A percentile compares a stretch with the other conserved stretches of the same genome.
phyloP scores from a whole-genome alignment of 257 asterid genomes.

The Gentiana straminea region DNA sequence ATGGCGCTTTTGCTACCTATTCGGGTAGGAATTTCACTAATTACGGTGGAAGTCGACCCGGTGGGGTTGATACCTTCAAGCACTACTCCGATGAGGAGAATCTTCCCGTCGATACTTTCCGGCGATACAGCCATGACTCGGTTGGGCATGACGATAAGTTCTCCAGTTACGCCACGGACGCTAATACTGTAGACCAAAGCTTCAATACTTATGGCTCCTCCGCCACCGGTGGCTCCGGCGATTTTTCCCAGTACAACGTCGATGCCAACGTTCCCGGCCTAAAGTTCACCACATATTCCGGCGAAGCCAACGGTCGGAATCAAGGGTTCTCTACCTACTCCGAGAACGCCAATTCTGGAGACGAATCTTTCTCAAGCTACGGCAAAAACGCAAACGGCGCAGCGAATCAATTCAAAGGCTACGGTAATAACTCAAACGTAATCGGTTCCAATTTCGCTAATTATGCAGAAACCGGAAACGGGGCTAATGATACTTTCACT shows the following conservation, averaged over 20 bases:
- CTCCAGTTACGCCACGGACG: slow-evolving; percentile 7
- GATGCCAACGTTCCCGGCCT: slow-evolving; percentile 38
- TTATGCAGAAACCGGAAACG: slow-evolving; percentile 53
- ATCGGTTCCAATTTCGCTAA: slow-evolving; percentile 52
- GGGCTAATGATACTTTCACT: slow-evolving; percentile 44
- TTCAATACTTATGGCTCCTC: slow-evolving; percentile 11
- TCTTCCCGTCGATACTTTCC: slow-evolving; percentile 7
- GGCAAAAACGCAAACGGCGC: slow-evolving; percentile 71
- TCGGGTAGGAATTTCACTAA: slow-evolving; percentile 9
- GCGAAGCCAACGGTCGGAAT: slow-evolving; percentile 36
- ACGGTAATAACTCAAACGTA: slow-evolving; percentile 53
- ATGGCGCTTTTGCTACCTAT: slow-evolving; percentile 39
- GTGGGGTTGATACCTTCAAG: slow-evolving; percentile 5
- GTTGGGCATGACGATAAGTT: slow-evolving; percentile 8
- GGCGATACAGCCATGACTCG: slow-evolving; percentile 11
- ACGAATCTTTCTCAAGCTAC: slow-evolving; percentile 45
- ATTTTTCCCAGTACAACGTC: slow-evolving; percentile 36
- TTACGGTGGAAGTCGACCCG: slow-evolving; percentile 1
- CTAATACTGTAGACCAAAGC: slow-evolving; percentile 3
- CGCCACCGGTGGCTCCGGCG: slow-evolving; percentile 19
- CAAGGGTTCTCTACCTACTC: slow-evolving; percentile 42
- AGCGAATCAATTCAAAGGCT: slow-evolving; percentile 37
- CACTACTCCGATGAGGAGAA: slow-evolving; percentile 6
- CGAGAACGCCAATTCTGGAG: slow-evolving; percentile 46
- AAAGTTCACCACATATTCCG: slow-evolving; percentile 59